Conservation (phyloP, 73 alveolate genomes). For the Paramecium bursaria region DNA sequence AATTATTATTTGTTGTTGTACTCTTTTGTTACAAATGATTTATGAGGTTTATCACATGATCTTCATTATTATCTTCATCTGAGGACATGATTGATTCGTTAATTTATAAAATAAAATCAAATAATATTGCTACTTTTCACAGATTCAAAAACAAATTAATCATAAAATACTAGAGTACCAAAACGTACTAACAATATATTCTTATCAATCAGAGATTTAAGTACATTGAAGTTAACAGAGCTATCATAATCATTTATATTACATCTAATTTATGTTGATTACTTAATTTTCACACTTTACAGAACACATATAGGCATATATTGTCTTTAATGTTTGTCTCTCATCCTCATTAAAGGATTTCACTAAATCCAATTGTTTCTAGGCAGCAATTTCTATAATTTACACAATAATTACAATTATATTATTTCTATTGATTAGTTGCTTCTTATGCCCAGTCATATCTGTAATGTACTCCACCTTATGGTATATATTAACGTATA, state of each 20-base stretch:
- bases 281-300: conserved; percentile 11
- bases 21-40: too few species aligned
- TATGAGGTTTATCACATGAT: too few species aligned
- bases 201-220: conserved; percentile 18
- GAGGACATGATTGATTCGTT: too few species aligned
- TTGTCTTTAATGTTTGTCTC: not conserved
- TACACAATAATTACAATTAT: not conserved
- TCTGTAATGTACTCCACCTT: conserved; percentile 9
- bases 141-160: conserved; percentile 43
- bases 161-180: conserved; percentile 26
- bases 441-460: conserved; percentile 49
- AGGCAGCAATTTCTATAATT: not conserved
- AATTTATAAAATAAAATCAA: too few species aligned
- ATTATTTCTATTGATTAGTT: not conserved
- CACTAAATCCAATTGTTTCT: conserved; percentile 6
- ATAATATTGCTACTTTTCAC: too few species aligned
- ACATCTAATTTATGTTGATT: conserved; percentile 10
- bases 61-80: too few species aligned
- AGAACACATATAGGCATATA: not conserved
- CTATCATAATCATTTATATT: not conserved
- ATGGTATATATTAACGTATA: not conserved
- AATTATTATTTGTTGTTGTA: too few species aligned
- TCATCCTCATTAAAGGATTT: conserved; percentile 1
- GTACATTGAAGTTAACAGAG: conserved; percentile 13
- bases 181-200: conserved; percentile 4